phyloP scores from a whole-genome alignment of 2,329 filamentous ascomycete species.

The Neofusicoccum laricinum region DNA sequence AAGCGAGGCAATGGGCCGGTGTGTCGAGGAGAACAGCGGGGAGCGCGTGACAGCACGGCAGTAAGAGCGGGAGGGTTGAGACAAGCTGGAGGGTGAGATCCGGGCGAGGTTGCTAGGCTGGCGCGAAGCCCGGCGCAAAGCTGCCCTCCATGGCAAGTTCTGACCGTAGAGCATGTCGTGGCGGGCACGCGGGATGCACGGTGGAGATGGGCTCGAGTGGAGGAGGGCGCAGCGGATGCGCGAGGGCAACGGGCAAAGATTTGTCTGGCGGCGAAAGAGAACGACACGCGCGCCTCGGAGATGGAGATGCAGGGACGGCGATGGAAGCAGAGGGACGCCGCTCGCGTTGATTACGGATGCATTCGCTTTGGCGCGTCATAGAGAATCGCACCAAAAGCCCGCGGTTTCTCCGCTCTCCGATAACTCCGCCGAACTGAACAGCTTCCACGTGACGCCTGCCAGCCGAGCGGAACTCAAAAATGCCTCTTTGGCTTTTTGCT shows the following conservation, averaged over 20 bases:
- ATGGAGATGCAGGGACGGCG: constrained; percentile 3
- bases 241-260: not conserved
- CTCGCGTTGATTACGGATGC: constrained; percentile 9
- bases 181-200: constrained; percentile 2
- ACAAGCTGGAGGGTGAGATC: not conserved
- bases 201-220: not conserved
- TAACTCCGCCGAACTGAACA: not conserved
- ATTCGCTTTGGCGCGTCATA: constrained; percentile 8
- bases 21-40: constrained; percentile 26
- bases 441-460: not conserved
- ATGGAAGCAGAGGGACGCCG: not conserved
- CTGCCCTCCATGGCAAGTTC: constrained; percentile 63
- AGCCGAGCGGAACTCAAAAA: no score
- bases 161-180: constrained; percentile 60
- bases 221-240: not conserved
- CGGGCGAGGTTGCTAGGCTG: constrained; percentile 27
- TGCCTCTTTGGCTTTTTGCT: no score
- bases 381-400: not conserved
- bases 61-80: constrained; percentile 6
- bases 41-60: not conserved
- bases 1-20: constrained; percentile 32
- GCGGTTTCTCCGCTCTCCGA: constrained; percentile 3
- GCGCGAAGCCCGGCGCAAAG: constrained; percentile 51
- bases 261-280: not conserved
- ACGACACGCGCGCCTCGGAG: constrained; percentile 5